A percentile compares a stretch with the other conserved stretches of the same genome.
phyloP scores from a whole-genome alignment of 768 basidiomycete species.

The Mrakia frigida region DNA sequence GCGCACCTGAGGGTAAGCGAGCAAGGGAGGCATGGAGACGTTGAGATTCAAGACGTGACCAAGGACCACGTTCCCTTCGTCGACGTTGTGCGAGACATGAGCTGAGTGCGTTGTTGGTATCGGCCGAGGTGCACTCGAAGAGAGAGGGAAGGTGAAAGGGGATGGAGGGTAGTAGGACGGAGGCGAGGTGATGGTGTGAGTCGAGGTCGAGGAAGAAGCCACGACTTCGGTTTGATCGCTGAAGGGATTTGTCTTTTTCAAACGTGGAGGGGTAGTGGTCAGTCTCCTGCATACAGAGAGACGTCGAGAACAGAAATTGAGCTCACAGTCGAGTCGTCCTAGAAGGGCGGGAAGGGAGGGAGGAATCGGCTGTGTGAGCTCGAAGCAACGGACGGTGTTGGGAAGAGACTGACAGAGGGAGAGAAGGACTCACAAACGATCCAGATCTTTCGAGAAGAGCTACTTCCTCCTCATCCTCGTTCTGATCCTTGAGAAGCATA shows the following conservation, averaged over 20 bases:
- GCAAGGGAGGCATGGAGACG: background rate
- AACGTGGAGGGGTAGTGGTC: too few relatives aligned
- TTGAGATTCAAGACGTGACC: background rate
- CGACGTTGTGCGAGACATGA: background rate
- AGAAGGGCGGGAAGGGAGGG: background rate
- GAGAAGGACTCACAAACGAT: background rate
- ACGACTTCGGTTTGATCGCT: background rate
- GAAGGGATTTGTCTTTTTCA: background rate
- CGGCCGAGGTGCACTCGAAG: background rate
- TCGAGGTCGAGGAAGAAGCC: background rate
- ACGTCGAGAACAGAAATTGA: background rate
- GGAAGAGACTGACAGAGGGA: background rate
- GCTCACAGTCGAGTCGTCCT: background rate
- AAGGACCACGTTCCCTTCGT: background rate
- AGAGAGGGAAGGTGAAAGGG: background rate
- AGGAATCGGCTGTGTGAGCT: slow-evolving; percentile 1
- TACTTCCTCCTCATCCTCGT: background rate
- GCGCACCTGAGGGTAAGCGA: slow-evolving; percentile 1
- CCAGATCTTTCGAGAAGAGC: background rate
- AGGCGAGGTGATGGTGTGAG: background rate
- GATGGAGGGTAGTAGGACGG: slow-evolving; percentile 2
- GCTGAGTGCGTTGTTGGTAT: background rate
- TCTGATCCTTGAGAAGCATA: slow-evolving; percentile 3
- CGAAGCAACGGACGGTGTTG: background rate
- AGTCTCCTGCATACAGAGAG: too few relatives aligned